Evolutionary conservation across 208 protist genomes (phyloP), one percentile per base, ranked within the genome.

Genomic region (Crithidia bombi): DNA sequence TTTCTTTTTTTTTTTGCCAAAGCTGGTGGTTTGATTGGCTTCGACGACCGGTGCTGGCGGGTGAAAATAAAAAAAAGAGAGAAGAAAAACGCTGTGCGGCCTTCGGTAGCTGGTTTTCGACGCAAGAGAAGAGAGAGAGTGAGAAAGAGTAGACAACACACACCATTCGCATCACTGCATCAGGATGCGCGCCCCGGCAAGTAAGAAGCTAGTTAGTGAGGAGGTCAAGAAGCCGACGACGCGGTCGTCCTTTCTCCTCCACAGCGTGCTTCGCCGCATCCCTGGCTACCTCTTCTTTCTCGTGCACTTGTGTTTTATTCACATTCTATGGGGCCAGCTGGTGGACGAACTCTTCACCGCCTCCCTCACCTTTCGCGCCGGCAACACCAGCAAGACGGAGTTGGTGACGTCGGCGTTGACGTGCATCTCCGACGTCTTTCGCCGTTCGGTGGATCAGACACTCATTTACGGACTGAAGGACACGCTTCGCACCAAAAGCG

Each of bases 251-350:
- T 76, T 76, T 21, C 32, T 69, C 5, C 49, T 76, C 15, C 70
- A 76, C 25, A 55, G 70, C 26, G 63, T 76, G 12, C 55, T 76
- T 17, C 70, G 70, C 2, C 70, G 70, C 6, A 46, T 76, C 21
- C 70, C 70, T 14, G 70, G 70, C 15, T 76, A 76, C 55, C 35
- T 51, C 30, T 76, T 76, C 56, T 66, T 76, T 47, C 55, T 76
- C 26, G 36, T 76, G 1, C 70, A 76, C 55, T 7, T 76, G n/a
- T 69, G 63, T 56, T 76, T 76, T n/a, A 25, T 76, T 12, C 70
- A 76, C 63, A 76, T 76, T 23, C 46, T 76, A 44, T 76, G 70
- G 70, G 70, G 63, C 0, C 52, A 76, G 49, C 38, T 76, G n/a
- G 46, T 70, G 44, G 70, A 76, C 33, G 56, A 70, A 12, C 12